Percentiles rank a stretch among this genome's conserved stretches.
phyloP scores from a whole-genome alignment of 2,329 filamentous ascomycete species.

The Aotearoamyces nothofagi region DNA sequence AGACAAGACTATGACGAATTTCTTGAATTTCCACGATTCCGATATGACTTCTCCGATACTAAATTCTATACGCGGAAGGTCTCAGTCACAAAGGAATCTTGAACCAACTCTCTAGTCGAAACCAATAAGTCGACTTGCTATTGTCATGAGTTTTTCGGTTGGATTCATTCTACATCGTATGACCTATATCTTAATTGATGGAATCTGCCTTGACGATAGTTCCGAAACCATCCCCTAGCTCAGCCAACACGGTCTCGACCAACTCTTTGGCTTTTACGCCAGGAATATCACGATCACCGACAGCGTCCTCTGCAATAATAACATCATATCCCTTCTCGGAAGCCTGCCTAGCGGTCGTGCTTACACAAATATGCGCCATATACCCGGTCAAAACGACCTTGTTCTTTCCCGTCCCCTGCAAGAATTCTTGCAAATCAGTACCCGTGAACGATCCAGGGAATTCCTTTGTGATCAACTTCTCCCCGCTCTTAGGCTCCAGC shows the following conservation, averaged over 20 bases:
- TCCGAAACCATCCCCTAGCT: constrained; percentile 48
- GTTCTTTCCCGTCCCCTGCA: constrained; percentile 32
- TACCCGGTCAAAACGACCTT: constrained; percentile 49
- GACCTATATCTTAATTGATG: constrained; percentile 5
- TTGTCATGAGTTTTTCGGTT: not conserved
- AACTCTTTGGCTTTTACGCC: constrained; percentile 40
- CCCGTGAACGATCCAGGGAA: constrained; percentile 43
- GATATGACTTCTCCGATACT: too few species aligned
- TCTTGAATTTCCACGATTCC: too few species aligned
- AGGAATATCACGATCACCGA: constrained; percentile 53
- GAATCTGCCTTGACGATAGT: constrained; percentile 31
- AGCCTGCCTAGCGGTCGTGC: constrained; percentile 45
- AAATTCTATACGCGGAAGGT: too few species aligned
- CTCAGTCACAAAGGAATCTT: too few species aligned
- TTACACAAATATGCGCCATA: constrained; percentile 53
- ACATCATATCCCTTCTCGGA: constrained; percentile 48
- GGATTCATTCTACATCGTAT: too few species aligned
- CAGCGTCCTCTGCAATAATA: constrained; percentile 41
- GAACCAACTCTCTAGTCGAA: too few species aligned
- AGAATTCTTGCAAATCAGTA: constrained; percentile 38
- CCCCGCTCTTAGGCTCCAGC: constrained; percentile 32
- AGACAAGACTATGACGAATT: too few species aligned
- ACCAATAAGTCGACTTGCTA: too few species aligned
- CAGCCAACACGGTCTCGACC: constrained; percentile 32
- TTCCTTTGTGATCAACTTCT: constrained; percentile 42